A percentile compares a stretch with the other conserved stretches of the same genome.
phyloP scores from a whole-genome alignment of 1,139 yeast species.

The Taphrina wiesneri region DNA sequence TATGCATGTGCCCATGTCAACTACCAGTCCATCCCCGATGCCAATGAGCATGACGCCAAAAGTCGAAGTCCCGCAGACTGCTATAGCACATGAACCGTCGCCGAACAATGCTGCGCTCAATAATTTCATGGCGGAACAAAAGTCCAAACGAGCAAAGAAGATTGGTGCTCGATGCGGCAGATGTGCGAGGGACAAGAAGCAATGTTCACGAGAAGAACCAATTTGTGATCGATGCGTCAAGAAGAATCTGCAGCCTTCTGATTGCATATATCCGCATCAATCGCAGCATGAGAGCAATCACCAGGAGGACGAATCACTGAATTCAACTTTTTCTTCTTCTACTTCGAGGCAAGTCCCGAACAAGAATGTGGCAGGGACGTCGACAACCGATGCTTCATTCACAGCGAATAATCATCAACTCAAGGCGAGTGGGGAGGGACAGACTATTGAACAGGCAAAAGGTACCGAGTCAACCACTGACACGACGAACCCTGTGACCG shows the following conservation, averaged over 20 bases:
- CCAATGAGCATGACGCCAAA: not conserved
- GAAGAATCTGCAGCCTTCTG: not conserved
- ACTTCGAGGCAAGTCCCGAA: not conserved
- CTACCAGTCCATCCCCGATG: not conserved
- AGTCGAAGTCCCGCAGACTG: too few relatives aligned
- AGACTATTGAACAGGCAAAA: too few relatives aligned
- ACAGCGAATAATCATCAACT: too few relatives aligned
- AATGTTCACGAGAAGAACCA: conserved; percentile 8
- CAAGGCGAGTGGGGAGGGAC: too few relatives aligned
- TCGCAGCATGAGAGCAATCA: not conserved
- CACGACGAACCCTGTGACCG: too few relatives aligned
- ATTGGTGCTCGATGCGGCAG: conserved; percentile 2
- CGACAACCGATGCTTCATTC: too few relatives aligned
- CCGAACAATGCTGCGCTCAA: not conserved
- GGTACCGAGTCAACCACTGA: too few relatives aligned
- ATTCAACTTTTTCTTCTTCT: too few relatives aligned
- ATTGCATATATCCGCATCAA: conserved; percentile 3
- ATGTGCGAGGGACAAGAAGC: conserved; percentile 8
- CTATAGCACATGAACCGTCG: too few relatives aligned
- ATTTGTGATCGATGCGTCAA: conserved; percentile 10
- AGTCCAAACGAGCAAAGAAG: not conserved
- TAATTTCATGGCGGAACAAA: not conserved
- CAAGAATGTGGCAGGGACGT: not conserved
- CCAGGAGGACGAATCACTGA: not conserved
- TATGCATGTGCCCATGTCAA: not conserved